Base-by-base conservation (phyloP, 305 asterid genomes). In the Rubia tinctorum region DNA sequence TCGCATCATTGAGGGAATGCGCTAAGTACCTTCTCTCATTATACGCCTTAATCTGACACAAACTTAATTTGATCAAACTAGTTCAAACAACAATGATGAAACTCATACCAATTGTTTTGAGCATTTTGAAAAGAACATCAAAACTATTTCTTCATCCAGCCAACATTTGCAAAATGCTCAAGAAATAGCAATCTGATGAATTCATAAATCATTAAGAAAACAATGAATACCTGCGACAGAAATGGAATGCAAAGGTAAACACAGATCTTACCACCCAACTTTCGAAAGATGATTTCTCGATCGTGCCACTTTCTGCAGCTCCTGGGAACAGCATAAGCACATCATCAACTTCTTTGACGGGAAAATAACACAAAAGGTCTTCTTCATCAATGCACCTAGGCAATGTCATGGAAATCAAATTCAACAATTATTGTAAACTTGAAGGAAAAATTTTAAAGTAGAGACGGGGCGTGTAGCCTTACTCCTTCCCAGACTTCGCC, bases 181-280 rank as follows among this genome's bases (percentile, higher is more conserved):
- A 30, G 45, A 53, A 34, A 30, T 43, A 44, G 30, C 20, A 45
- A 18, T 70, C 63, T 69, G 25, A 55, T 40, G 63, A 30, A 40
- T 15, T 47, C 10, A 45, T 13, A 25, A 27, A 47, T 7, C 20
- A 49, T 27, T 15, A 51, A 27, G 25, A 20, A 69, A 5, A 1
- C 34, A 44, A 5, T 8, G 45, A 30, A 47, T 61, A 20, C 11
- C 25, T 49, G 13, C 27, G 30, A 45, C 66, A 56, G 17, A 62
- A 27, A 27, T 30, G 11, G 17, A 44, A 62, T 45, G 13, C 43
- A 63, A 17, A 17, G 9, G 47, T 37, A 68, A n/a, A 42, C 22
- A 71, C 8, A 68, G 44, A 44, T 70, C 83, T 79, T 58, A 91
- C 97, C 92, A 89, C 96, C 93, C 93, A 91, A 77, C 76, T 89